Percentiles rank a stretch among this genome's conserved stretches.
These are phyloP conservation scores for Fusarium protoensiforme DNA, from an alignment of 2,329 filamentous ascomycete species.

Conservation along the genomic window DNA sequence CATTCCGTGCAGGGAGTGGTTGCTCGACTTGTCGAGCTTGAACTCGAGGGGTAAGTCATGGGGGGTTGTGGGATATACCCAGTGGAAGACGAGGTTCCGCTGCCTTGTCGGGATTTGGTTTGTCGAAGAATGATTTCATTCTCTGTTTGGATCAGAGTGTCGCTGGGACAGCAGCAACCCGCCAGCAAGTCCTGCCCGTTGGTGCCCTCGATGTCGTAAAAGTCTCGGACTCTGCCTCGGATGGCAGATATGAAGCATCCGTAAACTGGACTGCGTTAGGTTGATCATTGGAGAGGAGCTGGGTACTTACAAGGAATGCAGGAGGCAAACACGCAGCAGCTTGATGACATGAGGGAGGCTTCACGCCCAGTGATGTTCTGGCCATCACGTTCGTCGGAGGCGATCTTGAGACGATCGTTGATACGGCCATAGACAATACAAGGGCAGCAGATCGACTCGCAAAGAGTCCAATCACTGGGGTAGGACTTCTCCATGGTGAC, in stretches of 20 bases:
- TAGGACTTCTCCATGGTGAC: constrained; percentile 2
- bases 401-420: background rate
- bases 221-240: constrained; percentile 45
- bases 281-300: background rate
- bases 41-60: constrained; percentile 35
- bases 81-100: background rate
- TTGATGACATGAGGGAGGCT: background rate
- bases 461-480: no score
- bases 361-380: background rate
- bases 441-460: constrained; percentile 6
- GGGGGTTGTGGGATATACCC: constrained; percentile 35
- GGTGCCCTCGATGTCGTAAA: constrained; percentile 48
- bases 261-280: constrained; percentile 42
- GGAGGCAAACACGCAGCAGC: constrained; percentile 6
- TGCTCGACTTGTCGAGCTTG: constrained; percentile 6
- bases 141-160: constrained; percentile 44
- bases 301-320: constrained; percentile 44
- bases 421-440: constrained; percentile 16
- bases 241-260: constrained; percentile 42
- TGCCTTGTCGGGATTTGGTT: constrained; percentile 19
- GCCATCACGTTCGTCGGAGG: background rate
- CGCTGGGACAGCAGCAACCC: constrained; percentile 44
- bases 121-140: constrained; percentile 48
- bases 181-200: constrained; percentile 35
- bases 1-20: constrained; percentile 1